These are phyloP conservation scores for Oryza officinalis DNA, from an alignment of 176 grass and related monocot genomes.

Conservation along the genomic window DNA sequence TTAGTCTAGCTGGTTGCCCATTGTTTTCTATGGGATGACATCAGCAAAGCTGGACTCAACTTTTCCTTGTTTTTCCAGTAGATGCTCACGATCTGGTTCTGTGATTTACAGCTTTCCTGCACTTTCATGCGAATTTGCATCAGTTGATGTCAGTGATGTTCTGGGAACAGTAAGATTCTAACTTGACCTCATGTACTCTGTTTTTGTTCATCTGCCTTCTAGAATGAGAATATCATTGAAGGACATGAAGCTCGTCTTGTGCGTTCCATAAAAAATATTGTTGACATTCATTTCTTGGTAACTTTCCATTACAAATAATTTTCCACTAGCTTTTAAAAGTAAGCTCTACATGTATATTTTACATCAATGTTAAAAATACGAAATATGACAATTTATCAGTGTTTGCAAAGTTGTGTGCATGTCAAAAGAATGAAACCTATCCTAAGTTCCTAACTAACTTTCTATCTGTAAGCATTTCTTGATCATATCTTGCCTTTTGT, in stretches of 20 bases:
- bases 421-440: background rate
- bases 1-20: constrained; percentile 7
- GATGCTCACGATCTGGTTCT: constrained; percentile 25
- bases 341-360: background rate
- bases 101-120: constrained; percentile 84
- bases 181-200: constrained; percentile 24
- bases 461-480: background rate
- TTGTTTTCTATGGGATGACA: constrained; percentile 20
- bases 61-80: constrained; percentile 12
- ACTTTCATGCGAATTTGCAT: constrained; percentile 98
- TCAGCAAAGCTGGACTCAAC: constrained; percentile 5
- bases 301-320: background rate
- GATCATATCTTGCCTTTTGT: constrained; percentile 11
- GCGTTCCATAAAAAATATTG: background rate
- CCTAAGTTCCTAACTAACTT: constrained; percentile 25
- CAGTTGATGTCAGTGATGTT: constrained; percentile 92
- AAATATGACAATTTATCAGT: background rate
- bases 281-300: background rate
- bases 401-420: background rate
- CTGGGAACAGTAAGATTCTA: constrained; percentile 91
- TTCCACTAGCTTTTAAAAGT: background rate
- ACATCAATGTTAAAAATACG: background rate
- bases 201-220: constrained; percentile 14
- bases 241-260: background rate
- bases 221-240: constrained; percentile 2